Evolutionary conservation across 164 flowering plant species (phyloP), one percentile per base, ranked within the genome.

Genomic region (Vitis labrusca): DNA sequence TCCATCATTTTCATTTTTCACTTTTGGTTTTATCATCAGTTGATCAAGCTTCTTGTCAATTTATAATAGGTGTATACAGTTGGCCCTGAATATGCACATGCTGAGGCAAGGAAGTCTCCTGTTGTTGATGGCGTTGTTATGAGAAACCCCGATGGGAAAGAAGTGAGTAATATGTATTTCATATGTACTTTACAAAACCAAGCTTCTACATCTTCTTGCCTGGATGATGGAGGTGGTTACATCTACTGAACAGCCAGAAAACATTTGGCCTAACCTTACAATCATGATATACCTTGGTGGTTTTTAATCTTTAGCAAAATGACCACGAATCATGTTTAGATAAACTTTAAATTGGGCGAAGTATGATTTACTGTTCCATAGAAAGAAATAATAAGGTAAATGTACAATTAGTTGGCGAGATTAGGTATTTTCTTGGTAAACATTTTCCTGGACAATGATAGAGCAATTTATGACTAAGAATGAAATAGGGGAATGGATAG

Each of bases 31-130:
- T 54, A 48, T 17, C 9, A 68, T 30, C 49, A 16, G 51, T 59
- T 73, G 69, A 57, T 56, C 64, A 56, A 63, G 53, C 56, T 32
- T 74, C 71, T 73, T 61, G 14, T 76, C 54, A n/a, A 80, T 55
- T 74, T 32, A 61, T 74, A 67, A 15, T 66, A 96, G 99, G 99
- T 96, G 59, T 96, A 96, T 68, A 96, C 99, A 12, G 99, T 96
- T 81, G 98, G 99, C 61, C 91, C 98, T 15, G 99, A 92, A 76
- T 96, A 96, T 87, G 99, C 99, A n/a, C 99, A 96, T 83, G 98
- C 99, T 65, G 98, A 96, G 79, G 98, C 99, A 71, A 87, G 99
- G 78, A 93, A 96, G 73, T 96, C 99, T 71, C 99, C 99, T 61
- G 99, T 96, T 77, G 99, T 96, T 61, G 99, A 96, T 86, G 99